phyloP scores from a whole-genome alignment of 768 basidiomycete species.

The Chiua virens region DNA sequence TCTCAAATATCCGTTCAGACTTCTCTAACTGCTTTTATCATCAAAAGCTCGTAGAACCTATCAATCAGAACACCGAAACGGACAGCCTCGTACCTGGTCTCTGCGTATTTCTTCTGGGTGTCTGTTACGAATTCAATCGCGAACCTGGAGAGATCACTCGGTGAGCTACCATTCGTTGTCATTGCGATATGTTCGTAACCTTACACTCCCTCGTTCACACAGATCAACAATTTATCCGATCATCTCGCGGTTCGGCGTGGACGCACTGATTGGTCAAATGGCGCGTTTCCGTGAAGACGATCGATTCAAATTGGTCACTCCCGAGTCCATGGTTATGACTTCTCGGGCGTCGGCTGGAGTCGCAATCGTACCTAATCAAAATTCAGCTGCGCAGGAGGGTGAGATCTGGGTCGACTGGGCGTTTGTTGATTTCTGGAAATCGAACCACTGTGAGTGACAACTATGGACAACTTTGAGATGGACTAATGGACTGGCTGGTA shows the following conservation, averaged over 20 bases:
- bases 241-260: constrained; percentile 85
- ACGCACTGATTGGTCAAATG: constrained; percentile 86
- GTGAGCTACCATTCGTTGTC: constrained; percentile 39
- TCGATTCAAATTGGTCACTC: constrained; percentile 86
- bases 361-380: constrained; percentile 1
- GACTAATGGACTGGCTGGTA: neutral
- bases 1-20: neutral
- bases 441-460: constrained; percentile 79
- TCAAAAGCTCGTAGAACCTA: constrained; percentile 84
- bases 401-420: constrained; percentile 99
- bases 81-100: constrained; percentile 88
- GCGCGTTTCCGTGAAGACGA: constrained; percentile 87
- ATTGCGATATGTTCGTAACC: too few species aligned
- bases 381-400: constrained; percentile 54
- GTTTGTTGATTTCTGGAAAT: constrained; percentile 98
- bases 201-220: neutral
- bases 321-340: constrained; percentile 73
- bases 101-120: constrained; percentile 86
- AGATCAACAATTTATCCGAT: constrained; percentile 89
- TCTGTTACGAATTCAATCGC: constrained; percentile 95
- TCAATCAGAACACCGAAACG: constrained; percentile 84
- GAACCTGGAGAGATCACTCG: constrained; percentile 96
- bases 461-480: neutral
- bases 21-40: neutral
- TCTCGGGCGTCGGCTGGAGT: constrained; percentile 35